Conservation (phyloP, 1,284 basidiomycete genomes). For the Volvariella volvacea region DNA sequence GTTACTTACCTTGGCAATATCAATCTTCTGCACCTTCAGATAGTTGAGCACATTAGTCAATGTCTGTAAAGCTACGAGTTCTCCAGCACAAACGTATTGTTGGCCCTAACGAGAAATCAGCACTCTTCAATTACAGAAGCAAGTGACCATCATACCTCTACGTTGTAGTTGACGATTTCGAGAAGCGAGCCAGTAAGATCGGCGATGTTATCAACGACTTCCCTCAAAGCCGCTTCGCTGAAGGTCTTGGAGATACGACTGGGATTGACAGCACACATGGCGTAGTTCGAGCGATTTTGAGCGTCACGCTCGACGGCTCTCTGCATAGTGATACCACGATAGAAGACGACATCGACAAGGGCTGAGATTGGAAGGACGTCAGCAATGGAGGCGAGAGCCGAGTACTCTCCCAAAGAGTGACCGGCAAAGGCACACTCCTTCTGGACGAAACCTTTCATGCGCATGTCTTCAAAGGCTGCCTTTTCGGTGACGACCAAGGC, state of each 20-base stretch:
- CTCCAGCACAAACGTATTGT: constrained; percentile 98
- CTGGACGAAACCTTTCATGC: constrained; percentile 91
- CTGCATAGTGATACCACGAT: constrained; percentile 99
- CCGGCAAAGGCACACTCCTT: constrained; percentile 91
- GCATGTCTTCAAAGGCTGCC: constrained; percentile 98
- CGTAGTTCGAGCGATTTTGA: constrained; percentile 91
- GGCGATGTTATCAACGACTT: constrained; percentile 90
- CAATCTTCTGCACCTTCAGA: constrained; percentile 94
- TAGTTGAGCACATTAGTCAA: constrained; percentile 97
- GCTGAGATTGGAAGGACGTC: constrained; percentile 93
- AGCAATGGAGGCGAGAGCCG: constrained; percentile 94
- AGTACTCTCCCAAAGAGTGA: constrained; percentile 98
- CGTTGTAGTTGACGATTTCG: constrained; percentile 98
- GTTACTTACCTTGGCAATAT: constrained; percentile 78
- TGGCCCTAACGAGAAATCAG: constrained; percentile 52
- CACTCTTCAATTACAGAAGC: constrained; percentile 1
- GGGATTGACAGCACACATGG: constrained; percentile 98
- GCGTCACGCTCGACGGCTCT: constrained; percentile 94
- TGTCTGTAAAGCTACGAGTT: constrained; percentile 88
- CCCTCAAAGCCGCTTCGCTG: constrained; percentile 86
- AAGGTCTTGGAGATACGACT: constrained; percentile 92
- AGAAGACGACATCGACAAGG: constrained; percentile 98
- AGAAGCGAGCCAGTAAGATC: constrained; percentile 74
- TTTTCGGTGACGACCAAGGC: constrained; percentile 97
- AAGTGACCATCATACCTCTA: constrained; percentile 62